phyloP scores from a whole-genome alignment of 169 alveolate genomes.

The Miamiensis avidus region DNA sequence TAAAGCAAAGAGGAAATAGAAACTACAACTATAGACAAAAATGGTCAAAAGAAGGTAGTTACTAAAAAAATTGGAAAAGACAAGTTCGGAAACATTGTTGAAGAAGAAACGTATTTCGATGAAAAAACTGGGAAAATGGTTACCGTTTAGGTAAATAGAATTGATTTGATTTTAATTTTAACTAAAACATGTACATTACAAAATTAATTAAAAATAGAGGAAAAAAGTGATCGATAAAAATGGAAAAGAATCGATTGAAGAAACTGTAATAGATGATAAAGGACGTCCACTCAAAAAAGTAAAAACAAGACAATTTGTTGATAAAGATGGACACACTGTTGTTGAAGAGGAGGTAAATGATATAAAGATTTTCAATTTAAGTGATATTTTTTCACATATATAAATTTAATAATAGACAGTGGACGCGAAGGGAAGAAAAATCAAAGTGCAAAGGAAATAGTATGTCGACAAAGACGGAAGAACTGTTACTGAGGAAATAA shows the following conservation, averaged over 20 bases:
- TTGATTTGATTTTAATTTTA: too few relatives aligned
- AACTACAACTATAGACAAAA: conserved; percentile 31
- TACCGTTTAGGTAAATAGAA: conserved; percentile 33
- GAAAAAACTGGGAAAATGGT: conserved; percentile 18
- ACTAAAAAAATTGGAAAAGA: conserved; percentile 25
- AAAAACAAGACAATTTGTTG: conserved; percentile 29
- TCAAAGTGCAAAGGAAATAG: conserved; percentile 19
- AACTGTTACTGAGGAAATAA: conserved; percentile 34
- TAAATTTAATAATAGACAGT: too few relatives aligned
- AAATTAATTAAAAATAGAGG: too few relatives aligned
- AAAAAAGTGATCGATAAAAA: too few relatives aligned
- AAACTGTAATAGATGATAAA: conserved; percentile 37
- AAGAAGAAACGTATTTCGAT: conserved; percentile 42
- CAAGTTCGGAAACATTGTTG: conserved; percentile 27
- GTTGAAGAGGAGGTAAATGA: conserved; percentile 30
- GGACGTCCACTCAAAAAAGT: conserved; percentile 36
- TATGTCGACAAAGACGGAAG: conserved; percentile 44
- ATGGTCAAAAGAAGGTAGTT: conserved; percentile 15
- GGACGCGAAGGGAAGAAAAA: conserved; percentile 37
- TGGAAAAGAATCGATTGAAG: conserved; percentile 30
- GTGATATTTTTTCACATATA: too few relatives aligned
- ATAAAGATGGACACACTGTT: conserved; percentile 40
- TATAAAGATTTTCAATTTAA: too few relatives aligned
- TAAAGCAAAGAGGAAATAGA: conserved; percentile 30
- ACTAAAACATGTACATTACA: too few relatives aligned